A percentile compares a stretch with the other conserved stretches of the same genome.
Conservation (phyloP, 805 yeast species). For the Ogataea dorogensis region DNA sequence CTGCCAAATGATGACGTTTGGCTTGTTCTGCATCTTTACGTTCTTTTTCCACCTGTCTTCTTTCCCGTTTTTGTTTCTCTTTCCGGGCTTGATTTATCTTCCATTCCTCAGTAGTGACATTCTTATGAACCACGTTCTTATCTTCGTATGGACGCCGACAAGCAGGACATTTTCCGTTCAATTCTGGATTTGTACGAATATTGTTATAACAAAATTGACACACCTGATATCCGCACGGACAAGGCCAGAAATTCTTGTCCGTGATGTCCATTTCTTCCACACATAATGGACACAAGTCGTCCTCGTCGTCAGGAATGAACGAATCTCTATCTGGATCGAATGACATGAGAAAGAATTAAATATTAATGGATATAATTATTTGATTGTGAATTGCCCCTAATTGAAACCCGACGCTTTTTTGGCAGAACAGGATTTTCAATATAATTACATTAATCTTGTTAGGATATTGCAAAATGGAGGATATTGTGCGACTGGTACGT, state of each 20-base stretch:
- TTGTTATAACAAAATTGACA: conserved; percentile 98
- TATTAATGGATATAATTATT: background rate
- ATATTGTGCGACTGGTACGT: conserved; percentile 18
- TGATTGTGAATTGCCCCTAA: too few species aligned
- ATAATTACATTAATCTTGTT: too few species aligned
- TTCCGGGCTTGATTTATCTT: conserved; percentile 77
- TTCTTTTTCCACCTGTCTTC: conserved; percentile 86
- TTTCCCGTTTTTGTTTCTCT: conserved; percentile 76
- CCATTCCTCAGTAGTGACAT: conserved; percentile 82
- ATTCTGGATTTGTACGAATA: conserved; percentile 90
- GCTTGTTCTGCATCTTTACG: conserved; percentile 85
- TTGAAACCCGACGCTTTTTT: background rate
- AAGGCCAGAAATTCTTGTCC: conserved; percentile 96
- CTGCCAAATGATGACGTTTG: conserved; percentile 86
- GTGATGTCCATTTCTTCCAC: conserved; percentile 97
- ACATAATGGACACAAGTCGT: conserved; percentile 88
- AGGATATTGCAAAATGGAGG: conserved; percentile 13
- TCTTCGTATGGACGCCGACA: conserved; percentile 95
- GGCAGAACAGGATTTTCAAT: too few species aligned
- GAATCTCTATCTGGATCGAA: conserved; percentile 41
- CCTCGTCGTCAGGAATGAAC: conserved; percentile 76
- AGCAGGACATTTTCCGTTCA: conserved; percentile 96
- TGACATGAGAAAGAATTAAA: conserved; percentile 11
- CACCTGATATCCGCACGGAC: conserved; percentile 98
- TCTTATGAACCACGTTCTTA: conserved; percentile 83